Evolutionary conservation across 805 yeast species (phyloP).

Genomic region (Jamesozyma jinghongensis): DNA sequence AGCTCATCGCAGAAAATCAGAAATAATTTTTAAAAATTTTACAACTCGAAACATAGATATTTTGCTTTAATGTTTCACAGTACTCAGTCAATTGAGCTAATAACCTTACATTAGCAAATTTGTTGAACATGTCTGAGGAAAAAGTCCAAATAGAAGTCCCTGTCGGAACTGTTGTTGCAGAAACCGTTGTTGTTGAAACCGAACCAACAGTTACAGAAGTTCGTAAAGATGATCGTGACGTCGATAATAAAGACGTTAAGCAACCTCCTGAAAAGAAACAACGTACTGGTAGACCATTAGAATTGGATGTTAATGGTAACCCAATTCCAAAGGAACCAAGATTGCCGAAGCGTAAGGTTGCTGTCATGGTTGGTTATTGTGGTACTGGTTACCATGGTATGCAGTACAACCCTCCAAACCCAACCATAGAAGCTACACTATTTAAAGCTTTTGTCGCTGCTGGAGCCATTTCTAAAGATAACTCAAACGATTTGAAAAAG

Average conservation of each 20-base stretch:
- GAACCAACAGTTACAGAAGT: constrained; percentile 25
- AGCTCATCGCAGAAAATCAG: constrained; percentile 13
- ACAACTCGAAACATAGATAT: neutral
- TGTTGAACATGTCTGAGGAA: constrained; percentile 13
- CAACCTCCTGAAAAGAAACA: constrained; percentile 20
- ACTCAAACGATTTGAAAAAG: constrained; percentile 81
- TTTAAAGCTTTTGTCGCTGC: constrained; percentile 76
- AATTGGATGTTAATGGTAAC: constrained; percentile 50
- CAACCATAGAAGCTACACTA: constrained; percentile 84
- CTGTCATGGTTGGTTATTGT: constrained; percentile 85
- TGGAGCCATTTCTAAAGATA: constrained; percentile 81
- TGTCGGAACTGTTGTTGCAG: constrained; percentile 29
- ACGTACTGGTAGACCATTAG: constrained; percentile 13
- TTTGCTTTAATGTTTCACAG: neutral
- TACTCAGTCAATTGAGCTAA: too few species aligned
- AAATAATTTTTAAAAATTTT: constrained; percentile 9
- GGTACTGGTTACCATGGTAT: constrained; percentile 96
- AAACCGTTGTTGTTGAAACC: too few species aligned
- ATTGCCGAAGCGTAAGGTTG: constrained; percentile 83
- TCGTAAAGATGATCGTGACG: constrained; percentile 22
- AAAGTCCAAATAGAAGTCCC: constrained; percentile 22
- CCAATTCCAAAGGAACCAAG: constrained; percentile 50
- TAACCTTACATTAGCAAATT: too few species aligned
- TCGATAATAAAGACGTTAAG: constrained; percentile 2
- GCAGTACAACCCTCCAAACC: constrained; percentile 83